Evolutionary conservation across 2,329 filamentous ascomycete species (phyloP).

Genomic region (Pestalotiopsis sp.): DNA sequence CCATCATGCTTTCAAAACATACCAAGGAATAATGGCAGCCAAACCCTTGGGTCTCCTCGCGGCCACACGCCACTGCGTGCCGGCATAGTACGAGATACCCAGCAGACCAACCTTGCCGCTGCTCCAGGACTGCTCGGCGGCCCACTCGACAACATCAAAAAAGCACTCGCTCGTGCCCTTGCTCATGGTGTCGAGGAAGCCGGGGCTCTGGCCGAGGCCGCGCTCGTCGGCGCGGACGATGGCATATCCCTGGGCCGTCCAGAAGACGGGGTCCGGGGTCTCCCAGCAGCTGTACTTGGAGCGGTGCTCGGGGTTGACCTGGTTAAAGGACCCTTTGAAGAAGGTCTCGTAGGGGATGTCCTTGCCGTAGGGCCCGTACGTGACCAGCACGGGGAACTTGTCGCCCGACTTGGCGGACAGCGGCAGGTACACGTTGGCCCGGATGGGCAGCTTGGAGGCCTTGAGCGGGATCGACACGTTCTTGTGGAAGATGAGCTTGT

Average conservation of each 20-base stretch:
- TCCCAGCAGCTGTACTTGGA: slow-evolving; percentile 60
- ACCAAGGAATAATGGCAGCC: slow-evolving; percentile 47
- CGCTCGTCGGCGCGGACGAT: slow-evolving; percentile 55
- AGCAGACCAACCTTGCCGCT: slow-evolving; percentile 49
- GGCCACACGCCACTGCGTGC: slow-evolving; percentile 50
- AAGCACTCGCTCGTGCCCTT: slow-evolving; percentile 48
- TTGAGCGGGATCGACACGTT: slow-evolving; percentile 36
- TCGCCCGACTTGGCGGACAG: slow-evolving; percentile 27
- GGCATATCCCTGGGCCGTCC: slow-evolving; percentile 56
- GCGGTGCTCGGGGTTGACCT: slow-evolving; percentile 56
- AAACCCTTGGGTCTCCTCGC: slow-evolving; percentile 47
- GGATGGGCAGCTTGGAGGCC: slow-evolving; percentile 29
- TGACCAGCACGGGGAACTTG: slow-evolving; percentile 63
- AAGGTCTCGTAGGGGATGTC: slow-evolving; percentile 64
- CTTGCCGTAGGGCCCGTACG: slow-evolving; percentile 75
- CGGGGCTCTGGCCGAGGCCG: slow-evolving; percentile 48
- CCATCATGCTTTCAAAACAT: neutral
- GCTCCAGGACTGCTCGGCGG: slow-evolving; percentile 47
- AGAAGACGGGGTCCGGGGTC: slow-evolving; percentile 58
- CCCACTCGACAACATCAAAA: slow-evolving; percentile 52
- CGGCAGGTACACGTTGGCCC: slow-evolving; percentile 41
- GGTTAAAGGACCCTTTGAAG: slow-evolving; percentile 39
- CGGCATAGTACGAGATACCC: slow-evolving; percentile 51
- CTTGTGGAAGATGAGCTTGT: slow-evolving; percentile 31
- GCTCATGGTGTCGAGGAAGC: slow-evolving; percentile 52